A percentile compares a stretch with the other conserved stretches of the same genome.
Evolutionary conservation across 331 rosid species (phyloP).

Genomic region (Malus hybrid): DNA sequence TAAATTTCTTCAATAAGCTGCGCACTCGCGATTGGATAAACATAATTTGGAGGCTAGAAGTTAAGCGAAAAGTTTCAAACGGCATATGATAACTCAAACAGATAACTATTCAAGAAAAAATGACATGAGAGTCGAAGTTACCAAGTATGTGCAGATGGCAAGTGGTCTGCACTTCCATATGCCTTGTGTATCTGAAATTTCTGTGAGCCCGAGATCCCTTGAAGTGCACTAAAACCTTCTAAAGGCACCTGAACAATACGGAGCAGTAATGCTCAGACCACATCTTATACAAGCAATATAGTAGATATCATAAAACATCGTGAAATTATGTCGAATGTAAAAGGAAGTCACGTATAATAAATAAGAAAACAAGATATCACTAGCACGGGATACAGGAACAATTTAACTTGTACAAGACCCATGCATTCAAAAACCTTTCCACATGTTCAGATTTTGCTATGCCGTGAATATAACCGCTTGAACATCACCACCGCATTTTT

Average conservation of each 20-base stretch:
- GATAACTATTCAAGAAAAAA: neutral
- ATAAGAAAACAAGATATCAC: neutral
- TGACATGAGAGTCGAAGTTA: constrained; percentile 1
- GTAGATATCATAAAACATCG: neutral
- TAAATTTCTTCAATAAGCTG: neutral
- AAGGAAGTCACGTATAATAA: neutral
- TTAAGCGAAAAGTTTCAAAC: neutral
- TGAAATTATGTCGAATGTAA: neutral
- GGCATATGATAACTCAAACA: neutral
- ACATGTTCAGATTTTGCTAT: neutral
- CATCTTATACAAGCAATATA: neutral
- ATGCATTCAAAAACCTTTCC: neutral
- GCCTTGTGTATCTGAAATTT: constrained; percentile 98
- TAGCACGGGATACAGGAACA: neutral
- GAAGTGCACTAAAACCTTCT: constrained; percentile 96
- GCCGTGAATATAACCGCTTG: neutral
- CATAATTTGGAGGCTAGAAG: neutral
- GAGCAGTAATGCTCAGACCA: neutral
- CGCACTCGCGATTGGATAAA: neutral
- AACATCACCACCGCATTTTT: neutral
- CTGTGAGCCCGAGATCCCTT: constrained; percentile 95
- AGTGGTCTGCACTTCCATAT: constrained; percentile 88
- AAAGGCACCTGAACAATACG: constrained; percentile 73
- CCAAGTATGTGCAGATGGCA: constrained; percentile 99
- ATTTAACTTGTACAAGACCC: neutral